These are phyloP conservation scores for Galeopsis tetrahit DNA, from an alignment of 257 asterid genomes.

Conservation along the genomic window DNA sequence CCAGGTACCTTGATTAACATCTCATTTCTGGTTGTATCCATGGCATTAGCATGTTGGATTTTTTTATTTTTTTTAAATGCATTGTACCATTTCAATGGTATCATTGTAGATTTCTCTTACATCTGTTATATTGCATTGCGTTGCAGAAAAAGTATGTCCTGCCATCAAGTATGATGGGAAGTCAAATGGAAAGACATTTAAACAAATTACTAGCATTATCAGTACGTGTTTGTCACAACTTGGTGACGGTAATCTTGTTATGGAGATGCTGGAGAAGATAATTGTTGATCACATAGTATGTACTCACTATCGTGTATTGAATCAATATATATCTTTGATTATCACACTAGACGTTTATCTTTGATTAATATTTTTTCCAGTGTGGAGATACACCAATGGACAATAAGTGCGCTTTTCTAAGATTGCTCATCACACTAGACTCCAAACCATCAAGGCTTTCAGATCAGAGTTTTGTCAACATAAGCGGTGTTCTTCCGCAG, in stretches of 20 bases:
- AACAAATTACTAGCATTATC: constrained; percentile 49
- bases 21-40: constrained; percentile 24
- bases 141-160: constrained; percentile 56
- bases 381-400: constrained; percentile 59
- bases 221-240: constrained; percentile 67
- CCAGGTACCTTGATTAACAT: constrained; percentile 59
- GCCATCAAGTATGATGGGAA: constrained; percentile 42
- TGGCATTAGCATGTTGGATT: too few relatives aligned
- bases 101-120: constrained; percentile 19
- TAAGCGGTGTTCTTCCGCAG: constrained; percentile 61
- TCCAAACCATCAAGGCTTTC: constrained; percentile 68
- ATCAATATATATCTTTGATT: background rate
- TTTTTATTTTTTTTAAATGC: background rate
- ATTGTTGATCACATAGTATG: constrained; percentile 75
- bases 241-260: constrained; percentile 69
- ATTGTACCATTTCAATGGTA: background rate
- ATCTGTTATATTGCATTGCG: constrained; percentile 32
- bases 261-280: constrained; percentile 75
- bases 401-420: constrained; percentile 70
- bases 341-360: constrained; percentile 1
- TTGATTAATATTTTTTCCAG: constrained; percentile 46
- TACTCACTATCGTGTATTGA: constrained; percentile 23
- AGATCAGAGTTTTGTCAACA: constrained; percentile 54
- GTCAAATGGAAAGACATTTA: constrained; percentile 59
- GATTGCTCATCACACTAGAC: constrained; percentile 69